phyloP scores from a whole-genome alignment of 306 rosid genomes.

The Astragalus membranaceus region DNA sequence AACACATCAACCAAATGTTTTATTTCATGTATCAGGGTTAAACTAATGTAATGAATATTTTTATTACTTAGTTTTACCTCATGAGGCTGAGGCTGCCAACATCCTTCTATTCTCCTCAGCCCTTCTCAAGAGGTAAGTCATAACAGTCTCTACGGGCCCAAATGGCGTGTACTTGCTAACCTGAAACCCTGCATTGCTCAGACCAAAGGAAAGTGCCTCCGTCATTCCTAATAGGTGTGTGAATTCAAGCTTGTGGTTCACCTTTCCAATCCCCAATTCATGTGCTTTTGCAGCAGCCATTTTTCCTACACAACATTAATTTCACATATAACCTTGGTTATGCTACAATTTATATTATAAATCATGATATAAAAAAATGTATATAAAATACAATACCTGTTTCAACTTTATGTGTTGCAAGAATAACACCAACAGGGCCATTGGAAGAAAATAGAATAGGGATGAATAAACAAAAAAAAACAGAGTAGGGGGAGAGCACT shows the following conservation, averaged over 20 bases:
- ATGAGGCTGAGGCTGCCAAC: slow-evolving; percentile 65
- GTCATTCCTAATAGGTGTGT: slow-evolving; percentile 92
- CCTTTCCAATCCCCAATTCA: no score
- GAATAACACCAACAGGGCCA: no score
- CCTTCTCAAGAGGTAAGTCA: slow-evolving; percentile 83
- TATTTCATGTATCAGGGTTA: neutral
- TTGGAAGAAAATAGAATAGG: no score
- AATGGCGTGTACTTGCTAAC: slow-evolving; percentile 96
- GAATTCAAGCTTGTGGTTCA: slow-evolving; percentile 72
- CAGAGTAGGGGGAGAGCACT: no score
- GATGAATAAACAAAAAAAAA: no score
- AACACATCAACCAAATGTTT: slow-evolving; percentile 6
- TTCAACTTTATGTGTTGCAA: no score
- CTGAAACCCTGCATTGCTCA: slow-evolving; percentile 86
- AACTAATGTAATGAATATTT: neutral
- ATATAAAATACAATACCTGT: no score
- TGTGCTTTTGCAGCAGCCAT: no score
- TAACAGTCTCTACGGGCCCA: slow-evolving; percentile 67
- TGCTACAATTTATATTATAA: no score
- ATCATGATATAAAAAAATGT: no score
- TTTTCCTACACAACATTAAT: no score
- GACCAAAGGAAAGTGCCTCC: slow-evolving; percentile 69
- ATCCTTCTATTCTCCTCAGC: slow-evolving; percentile 92
- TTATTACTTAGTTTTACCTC: slow-evolving; percentile 27
- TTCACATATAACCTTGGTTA: no score